These are phyloP conservation scores for Allium cepa DNA, from an alignment of 106 monocot genomes.

Conservation along the genomic window DNA sequence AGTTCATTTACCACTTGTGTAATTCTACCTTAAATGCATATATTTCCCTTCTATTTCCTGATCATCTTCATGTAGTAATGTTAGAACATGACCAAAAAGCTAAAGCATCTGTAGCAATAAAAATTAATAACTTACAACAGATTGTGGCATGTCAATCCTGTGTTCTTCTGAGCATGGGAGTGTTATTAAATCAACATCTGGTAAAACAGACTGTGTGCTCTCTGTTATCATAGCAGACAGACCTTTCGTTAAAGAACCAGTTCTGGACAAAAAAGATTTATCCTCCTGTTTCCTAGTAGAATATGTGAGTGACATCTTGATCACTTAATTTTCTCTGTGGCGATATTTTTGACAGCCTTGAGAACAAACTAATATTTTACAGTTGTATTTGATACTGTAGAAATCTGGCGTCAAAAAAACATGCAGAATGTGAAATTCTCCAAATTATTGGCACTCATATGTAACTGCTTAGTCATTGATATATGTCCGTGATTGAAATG, in stretches of 20 bases:
- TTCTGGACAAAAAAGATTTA: slow-evolving; percentile 7
- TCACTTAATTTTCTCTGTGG: background rate
- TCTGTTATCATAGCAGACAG: background rate
- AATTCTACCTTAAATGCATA: background rate
- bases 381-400: background rate
- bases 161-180: slow-evolving; percentile 1
- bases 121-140: background rate
- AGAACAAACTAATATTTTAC: background rate
- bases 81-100: background rate
- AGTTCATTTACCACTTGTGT: background rate
- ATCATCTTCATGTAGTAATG: background rate
- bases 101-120: background rate
- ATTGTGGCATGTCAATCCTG: background rate
- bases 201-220: slow-evolving; percentile 1
- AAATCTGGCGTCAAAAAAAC: background rate
- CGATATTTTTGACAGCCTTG: background rate
- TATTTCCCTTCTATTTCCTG: background rate
- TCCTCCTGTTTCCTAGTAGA: slow-evolving; percentile 1
- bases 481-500: too few relatives aligned
- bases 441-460: too few relatives aligned
- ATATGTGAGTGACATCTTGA: background rate
- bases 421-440: background rate
- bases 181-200: background rate
- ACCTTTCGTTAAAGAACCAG: slow-evolving; percentile 5
- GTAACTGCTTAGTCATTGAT: too few relatives aligned